phyloP scores from a whole-genome alignment of 306 rosid species.

The Cicer judaicum region DNA sequence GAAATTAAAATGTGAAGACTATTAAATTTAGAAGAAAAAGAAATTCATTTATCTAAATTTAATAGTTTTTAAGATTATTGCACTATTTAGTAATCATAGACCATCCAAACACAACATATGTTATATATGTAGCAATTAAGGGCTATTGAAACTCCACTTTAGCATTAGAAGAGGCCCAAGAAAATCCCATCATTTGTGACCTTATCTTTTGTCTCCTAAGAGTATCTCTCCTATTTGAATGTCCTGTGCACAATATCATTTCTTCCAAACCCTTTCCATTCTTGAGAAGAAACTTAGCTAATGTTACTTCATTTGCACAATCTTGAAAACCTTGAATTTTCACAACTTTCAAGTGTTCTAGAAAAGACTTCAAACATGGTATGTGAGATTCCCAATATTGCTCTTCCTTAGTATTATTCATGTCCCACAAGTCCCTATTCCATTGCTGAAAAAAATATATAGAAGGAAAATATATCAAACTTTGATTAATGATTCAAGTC shows the following conservation, averaged over 20 bases:
- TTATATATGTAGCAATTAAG: neutral
- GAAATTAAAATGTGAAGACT: no score
- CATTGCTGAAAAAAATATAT: slow-evolving; percentile 58
- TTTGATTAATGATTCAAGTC: neutral
- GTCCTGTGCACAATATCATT: slow-evolving; percentile 57
- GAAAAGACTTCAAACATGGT: slow-evolving; percentile 55
- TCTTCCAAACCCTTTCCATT: slow-evolving; percentile 73
- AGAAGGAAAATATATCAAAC: slow-evolving; percentile 19
- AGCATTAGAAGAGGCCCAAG: slow-evolving; percentile 83
- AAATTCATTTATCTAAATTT: no score
- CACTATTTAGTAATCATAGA: no score
- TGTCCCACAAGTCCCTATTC: slow-evolving; percentile 76
- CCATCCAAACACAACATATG: neutral
- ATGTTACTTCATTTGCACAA: slow-evolving; percentile 77
- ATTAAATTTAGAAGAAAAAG: no score
- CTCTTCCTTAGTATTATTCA: slow-evolving; percentile 63
- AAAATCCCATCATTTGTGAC: slow-evolving; percentile 75
- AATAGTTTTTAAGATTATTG: no score
- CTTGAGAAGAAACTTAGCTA: slow-evolving; percentile 73
- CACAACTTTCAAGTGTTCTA: slow-evolving; percentile 67
- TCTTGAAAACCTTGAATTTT: slow-evolving; percentile 70
- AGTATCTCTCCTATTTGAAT: slow-evolving; percentile 55
- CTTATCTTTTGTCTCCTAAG: slow-evolving; percentile 71
- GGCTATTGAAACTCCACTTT: slow-evolving; percentile 60
- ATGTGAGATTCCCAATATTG: slow-evolving; percentile 78